Base-by-base conservation (phyloP, 108 stramenopile species). In the Nannochloropsis salina region DNA sequence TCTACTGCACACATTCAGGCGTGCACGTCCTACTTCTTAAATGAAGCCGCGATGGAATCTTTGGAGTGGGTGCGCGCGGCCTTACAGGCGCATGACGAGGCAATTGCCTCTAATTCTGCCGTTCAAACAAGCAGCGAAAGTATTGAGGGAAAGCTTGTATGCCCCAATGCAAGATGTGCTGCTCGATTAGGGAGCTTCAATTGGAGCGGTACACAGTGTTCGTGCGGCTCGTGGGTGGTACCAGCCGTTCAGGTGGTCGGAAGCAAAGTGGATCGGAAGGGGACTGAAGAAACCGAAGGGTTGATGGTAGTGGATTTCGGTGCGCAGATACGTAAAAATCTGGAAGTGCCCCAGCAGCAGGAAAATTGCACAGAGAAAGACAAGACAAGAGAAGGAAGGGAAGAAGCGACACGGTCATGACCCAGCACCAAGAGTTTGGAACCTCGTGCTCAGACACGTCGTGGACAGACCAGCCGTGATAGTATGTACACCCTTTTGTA, bases 261-360 rank as follows among this genome's bases (percentile, higher is more conserved):
- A n/a, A 74, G 61, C 3, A 74, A 74, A n/a, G 61, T 74, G 15
- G 61, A 74, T 74, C 61, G 61, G 61, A 74, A 74, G 61, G 61
- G 61, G 61, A 74, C 20, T 15, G 61, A 74, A n/a, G 61, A 74
- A n/a, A 74, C 61, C 3, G 61, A 74, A 74, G 61, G 61, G 61
- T n/a, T 74, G 61, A n/a, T 8, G 61, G 61, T 74, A n/a, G 61
- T 74, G 61, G 61, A 74, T n/a, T 74, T 74, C n/a, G 61, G 61
- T n/a, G 61, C 61, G 2, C 15, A 74, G 61, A 1, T 74, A 74
- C 61, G 61, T 15, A n/a, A 74, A n/a, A 74, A 51, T 10, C 47
- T 12, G 47, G 12, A 51, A 15, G 20, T 4, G 61, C 61, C 15
- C 20, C 61, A 74, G 61, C 61, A 74, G 61, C 61, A n/a, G n/a